Evolutionary conservation across 2,329 filamentous ascomycete species (phyloP), one percentile per base, ranked within the genome.

Genomic region (Penicillium sp.): DNA sequence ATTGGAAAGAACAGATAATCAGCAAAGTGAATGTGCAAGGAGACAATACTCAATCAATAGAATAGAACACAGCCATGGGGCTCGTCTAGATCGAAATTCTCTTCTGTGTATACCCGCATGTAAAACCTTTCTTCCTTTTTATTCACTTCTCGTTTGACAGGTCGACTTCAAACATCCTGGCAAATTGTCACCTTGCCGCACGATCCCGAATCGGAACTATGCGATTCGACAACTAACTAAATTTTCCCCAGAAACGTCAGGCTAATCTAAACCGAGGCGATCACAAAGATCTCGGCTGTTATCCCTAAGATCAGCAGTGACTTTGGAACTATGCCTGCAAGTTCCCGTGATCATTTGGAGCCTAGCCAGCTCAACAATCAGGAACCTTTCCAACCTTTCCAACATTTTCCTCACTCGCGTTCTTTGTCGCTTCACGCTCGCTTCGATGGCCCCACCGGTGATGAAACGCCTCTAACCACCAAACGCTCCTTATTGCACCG

Each of bases 401-500:
- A 19, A 18, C 42, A 8, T 42, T 42, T 28, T 34, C 28, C 41
- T 33, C 42, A 35, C 12, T 50, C 45, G 22, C 41, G 41, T 31
- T 46, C 47, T 46, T 46, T 46, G 36, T 58, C 62, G 34, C 59
- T 57, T 49, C 39, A 42, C 44, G 47, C 38, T 53, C 53, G 57
- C 54, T 49, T 49, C 49, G 34, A 40, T 35, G 46, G 52, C 54
- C 58, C 75, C 58, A 75, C 78, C 27, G 72, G 69, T 49, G 66
- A 71, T 59, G 77, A 76, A 51, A 76, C 77, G 46, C 41, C 52
- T 52, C 52, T 54, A 73, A 75, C 51, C 77, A 37, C 76, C 43
- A 75, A 75, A 49, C 67, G 68, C 49, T 64, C 64, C 33, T 58
- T 67, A 38, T 64, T 67, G 57, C 65, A 71, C 57, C 61, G 60